Base-by-base conservation (phyloP, 495 filamentous ascomycete species). In the Penicillium waksmanii region DNA sequence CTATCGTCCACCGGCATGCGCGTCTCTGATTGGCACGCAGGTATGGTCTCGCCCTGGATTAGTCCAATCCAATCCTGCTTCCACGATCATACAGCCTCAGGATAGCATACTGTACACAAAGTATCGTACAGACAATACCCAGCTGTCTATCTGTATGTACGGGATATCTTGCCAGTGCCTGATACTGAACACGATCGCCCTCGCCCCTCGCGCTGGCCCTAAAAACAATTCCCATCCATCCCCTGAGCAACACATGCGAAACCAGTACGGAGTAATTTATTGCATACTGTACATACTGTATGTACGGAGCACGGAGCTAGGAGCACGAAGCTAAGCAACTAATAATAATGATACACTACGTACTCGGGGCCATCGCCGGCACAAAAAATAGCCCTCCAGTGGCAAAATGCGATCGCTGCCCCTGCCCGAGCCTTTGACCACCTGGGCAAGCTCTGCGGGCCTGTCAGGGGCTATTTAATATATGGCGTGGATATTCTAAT, bases 1-100 rank as follows among this genome's bases (percentile, higher is more conserved):
- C 65, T 66, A 59, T 70, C 65, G 53, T 68, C 57, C 42, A 63
- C 58, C 50, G 65, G 62, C 54, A 70, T 70, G 65, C 40, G 27
- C 36, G 54, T 40, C 58, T 63, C 58, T 68, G 44, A 70, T 70
- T 70, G 65, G 67, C 53, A 66, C 62, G 56, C 50, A 62, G 57
- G 60, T 60, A 63, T 64, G 51, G 62, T 5, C 43, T 68, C 60
- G 55, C 55, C 56, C 57, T 65, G 44, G 52, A 62, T 66, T 54
- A 54, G 50, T 61, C 33, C 58, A 55, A 51, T 65, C 27, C 27
- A 31, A 31, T 31, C 27, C 27, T 31, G 27, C 53, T 49, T 55
- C 40, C 46, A 44, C 21, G 9, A 48, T 25, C 46, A 27, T 48
- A 31, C 46, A 15, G 11, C n/a, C 15, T 17, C 8, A 44, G 10